phyloP scores from a whole-genome alignment of 139 green algal genomes.

The Picocystis salinarum region DNA sequence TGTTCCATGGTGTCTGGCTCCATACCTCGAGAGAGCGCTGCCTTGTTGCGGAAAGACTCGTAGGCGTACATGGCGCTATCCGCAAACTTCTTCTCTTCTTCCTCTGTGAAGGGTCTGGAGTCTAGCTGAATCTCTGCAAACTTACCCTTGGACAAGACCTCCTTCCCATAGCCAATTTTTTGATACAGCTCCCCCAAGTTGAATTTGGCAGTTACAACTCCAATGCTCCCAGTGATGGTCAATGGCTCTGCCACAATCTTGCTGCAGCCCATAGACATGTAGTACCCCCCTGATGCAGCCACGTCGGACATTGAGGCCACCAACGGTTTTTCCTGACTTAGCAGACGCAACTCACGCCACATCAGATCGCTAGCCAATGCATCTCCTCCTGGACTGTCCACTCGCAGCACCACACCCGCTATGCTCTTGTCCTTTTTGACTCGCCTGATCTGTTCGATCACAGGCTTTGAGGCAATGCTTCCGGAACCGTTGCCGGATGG shows the following conservation, averaged over 20 bases:
- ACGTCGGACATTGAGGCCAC: slow-evolving; percentile 86
- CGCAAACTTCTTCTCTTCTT: slow-evolving; percentile 64
- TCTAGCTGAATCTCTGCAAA: slow-evolving; percentile 59
- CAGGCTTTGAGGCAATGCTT: slow-evolving; percentile 4
- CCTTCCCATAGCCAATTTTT: slow-evolving; percentile 49
- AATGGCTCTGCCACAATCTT: slow-evolving; percentile 67
- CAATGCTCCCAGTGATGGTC: slow-evolving; percentile 84
- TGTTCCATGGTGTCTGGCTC: slow-evolving; percentile 31
- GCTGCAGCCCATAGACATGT: slow-evolving; percentile 68
- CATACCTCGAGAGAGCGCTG: slow-evolving; percentile 32
- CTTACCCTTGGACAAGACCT: slow-evolving; percentile 43
- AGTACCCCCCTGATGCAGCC: slow-evolving; percentile 83
- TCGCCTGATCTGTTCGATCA: slow-evolving; percentile 9
- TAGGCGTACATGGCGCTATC: slow-evolving; percentile 54
- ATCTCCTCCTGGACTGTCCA: slow-evolving; percentile 78
- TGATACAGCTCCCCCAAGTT: slow-evolving; percentile 70
- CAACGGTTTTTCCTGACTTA: slow-evolving; percentile 61
- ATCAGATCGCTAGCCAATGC: slow-evolving; percentile 85
- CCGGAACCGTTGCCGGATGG: slow-evolving; percentile 3
- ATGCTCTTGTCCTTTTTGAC: slow-evolving; percentile 14
- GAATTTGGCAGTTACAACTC: slow-evolving; percentile 72
- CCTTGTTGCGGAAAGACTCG: slow-evolving; percentile 66
- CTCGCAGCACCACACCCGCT: slow-evolving; percentile 66
- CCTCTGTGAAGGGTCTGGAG: slow-evolving; percentile 50
- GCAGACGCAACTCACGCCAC: slow-evolving; percentile 66